Evolutionary conservation across 371 early-diverging fungal species (phyloP).

Genomic region (Mucor piriformis): DNA sequence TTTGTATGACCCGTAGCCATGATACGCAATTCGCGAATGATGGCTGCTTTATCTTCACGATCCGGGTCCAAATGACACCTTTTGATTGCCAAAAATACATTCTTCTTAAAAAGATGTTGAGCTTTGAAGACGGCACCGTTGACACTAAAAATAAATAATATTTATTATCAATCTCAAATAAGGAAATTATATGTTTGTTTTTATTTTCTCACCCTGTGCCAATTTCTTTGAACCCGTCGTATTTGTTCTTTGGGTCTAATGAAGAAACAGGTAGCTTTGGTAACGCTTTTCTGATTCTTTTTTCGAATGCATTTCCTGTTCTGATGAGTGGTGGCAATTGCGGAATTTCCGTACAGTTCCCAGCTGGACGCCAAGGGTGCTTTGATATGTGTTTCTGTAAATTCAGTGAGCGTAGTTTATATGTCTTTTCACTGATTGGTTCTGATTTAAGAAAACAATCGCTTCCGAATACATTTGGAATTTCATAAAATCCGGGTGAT

Average conservation of each 20-base stretch:
- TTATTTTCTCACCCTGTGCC: slow-evolving; percentile 48
- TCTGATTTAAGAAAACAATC: slow-evolving; percentile 51
- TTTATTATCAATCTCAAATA: background rate
- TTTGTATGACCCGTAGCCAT: slow-evolving; percentile 53
- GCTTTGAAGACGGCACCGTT: slow-evolving; percentile 54
- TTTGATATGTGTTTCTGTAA: slow-evolving; percentile 46
- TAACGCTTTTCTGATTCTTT: slow-evolving; percentile 44
- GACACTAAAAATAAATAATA: slow-evolving; percentile 30
- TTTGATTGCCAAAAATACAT: slow-evolving; percentile 48
- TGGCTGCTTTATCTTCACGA: slow-evolving; percentile 52
- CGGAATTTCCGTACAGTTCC: slow-evolving; percentile 43
- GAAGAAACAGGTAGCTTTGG: slow-evolving; percentile 44
- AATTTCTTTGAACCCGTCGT: slow-evolving; percentile 50
- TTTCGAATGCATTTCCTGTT: slow-evolving; percentile 47
- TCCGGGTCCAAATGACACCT: slow-evolving; percentile 53
- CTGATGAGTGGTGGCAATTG: slow-evolving; percentile 43
- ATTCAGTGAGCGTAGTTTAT: slow-evolving; percentile 34
- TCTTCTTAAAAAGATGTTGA: slow-evolving; percentile 45
- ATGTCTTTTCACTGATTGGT: slow-evolving; percentile 30
- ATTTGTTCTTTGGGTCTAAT: slow-evolving; percentile 48
- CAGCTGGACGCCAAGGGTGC: slow-evolving; percentile 51
- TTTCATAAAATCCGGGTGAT: slow-evolving; percentile 50
- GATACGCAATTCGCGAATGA: slow-evolving; percentile 51
- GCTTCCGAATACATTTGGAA: slow-evolving; percentile 49
- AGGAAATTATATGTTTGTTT: background rate